phyloP scores from a whole-genome alignment of 2,329 filamentous ascomycete species.

The Arthrobotrys sphaeroides region DNA sequence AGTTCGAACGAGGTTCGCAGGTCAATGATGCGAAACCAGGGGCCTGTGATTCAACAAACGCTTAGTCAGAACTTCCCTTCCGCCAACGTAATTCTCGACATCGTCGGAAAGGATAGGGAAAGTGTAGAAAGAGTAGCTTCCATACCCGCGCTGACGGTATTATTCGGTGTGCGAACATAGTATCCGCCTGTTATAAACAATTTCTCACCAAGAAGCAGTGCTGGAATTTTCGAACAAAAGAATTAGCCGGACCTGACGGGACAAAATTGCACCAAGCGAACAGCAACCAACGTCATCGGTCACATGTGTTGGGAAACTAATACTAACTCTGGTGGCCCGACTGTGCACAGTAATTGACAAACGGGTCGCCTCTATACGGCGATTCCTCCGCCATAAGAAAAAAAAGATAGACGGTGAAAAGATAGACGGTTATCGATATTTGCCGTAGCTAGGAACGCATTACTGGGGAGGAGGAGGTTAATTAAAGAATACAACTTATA shows the following conservation, averaged over 20 bases:
- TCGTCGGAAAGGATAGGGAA: too few relatives aligned
- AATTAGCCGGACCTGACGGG: background rate
- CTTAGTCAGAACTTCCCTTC: background rate
- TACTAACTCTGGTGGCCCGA: constrained; percentile 33
- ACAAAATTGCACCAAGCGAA: too few relatives aligned
- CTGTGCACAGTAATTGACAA: constrained; percentile 31
- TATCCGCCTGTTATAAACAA: constrained; percentile 41
- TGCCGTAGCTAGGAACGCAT: background rate
- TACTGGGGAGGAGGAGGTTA: too few relatives aligned
- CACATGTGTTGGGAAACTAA: background rate
- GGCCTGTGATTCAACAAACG: constrained; percentile 13
- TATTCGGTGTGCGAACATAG: constrained; percentile 20
- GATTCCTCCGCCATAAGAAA: constrained; percentile 6
- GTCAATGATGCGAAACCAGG: constrained; percentile 43
- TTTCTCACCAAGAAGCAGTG: constrained; percentile 21
- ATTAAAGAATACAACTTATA: too few relatives aligned
- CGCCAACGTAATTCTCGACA: too few relatives aligned
- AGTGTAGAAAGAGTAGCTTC: background rate
- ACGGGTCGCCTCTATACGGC: constrained; percentile 31
- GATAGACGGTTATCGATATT: too few relatives aligned
- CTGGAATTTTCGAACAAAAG: constrained; percentile 11
- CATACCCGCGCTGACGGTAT: constrained; percentile 25
- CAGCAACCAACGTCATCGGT: constrained; percentile 2
- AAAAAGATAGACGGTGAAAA: background rate
- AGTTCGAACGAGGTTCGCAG: constrained; percentile 15